Conservation (phyloP, 768 basidiomycete genomes). For the Termitomyces sp. region DNA sequence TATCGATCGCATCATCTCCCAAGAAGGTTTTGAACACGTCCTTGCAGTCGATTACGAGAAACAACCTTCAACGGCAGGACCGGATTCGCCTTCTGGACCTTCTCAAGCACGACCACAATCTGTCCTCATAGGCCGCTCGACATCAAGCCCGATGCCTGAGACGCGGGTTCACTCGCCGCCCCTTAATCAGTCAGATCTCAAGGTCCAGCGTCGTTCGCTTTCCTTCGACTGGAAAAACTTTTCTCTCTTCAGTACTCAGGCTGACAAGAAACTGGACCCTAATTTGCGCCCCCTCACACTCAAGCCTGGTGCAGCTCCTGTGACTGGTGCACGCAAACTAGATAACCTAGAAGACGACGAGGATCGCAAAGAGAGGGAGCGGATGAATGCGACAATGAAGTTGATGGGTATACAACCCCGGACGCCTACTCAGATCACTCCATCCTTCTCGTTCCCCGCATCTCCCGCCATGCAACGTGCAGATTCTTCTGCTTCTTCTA, state of each 20-base stretch:
- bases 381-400: slow-evolving; percentile 88
- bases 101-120: slow-evolving; percentile 60
- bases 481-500: slow-evolving; percentile 9
- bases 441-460: slow-evolving; percentile 20
- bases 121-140: slow-evolving; percentile 41
- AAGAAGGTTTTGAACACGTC: slow-evolving; percentile 96
- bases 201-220: slow-evolving; percentile 63
- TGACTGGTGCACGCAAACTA: slow-evolving; percentile 67
- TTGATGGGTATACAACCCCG: slow-evolving; percentile 83
- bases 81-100: slow-evolving; percentile 22
- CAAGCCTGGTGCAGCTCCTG: slow-evolving; percentile 51
- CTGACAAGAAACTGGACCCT: slow-evolving; percentile 61
- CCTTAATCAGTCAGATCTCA: slow-evolving; percentile 24
- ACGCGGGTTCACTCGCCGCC: slow-evolving; percentile 18
- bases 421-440: slow-evolving; percentile 33
- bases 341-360: slow-evolving; percentile 92
- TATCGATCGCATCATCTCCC: slow-evolving; percentile 92
- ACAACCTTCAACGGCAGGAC: slow-evolving; percentile 35
- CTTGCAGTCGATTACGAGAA: slow-evolving; percentile 88
- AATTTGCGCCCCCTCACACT: slow-evolving; percentile 69
- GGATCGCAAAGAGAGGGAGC: slow-evolving; percentile 79
- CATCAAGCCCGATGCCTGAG: slow-evolving; percentile 27
- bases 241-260: slow-evolving; percentile 53
- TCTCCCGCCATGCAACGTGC: slow-evolving; percentile 19
- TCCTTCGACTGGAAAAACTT: slow-evolving; percentile 84